Evolutionary conservation across 2,329 filamentous ascomycete species (phyloP), one percentile per base, ranked within the genome.

Genomic region (Ustulina deusta): DNA sequence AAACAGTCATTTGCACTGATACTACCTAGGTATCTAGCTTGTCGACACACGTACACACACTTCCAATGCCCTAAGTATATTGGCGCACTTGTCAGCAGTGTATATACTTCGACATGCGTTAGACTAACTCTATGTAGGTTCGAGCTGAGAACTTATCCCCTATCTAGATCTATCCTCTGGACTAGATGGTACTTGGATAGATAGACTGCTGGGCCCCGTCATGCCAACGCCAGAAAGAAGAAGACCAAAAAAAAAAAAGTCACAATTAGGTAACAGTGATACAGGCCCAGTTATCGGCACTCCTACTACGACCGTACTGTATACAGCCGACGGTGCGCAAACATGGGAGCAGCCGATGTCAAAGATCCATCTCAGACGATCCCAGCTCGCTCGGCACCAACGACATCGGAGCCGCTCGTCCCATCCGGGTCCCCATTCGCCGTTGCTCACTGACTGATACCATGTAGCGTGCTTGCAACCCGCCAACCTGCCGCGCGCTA

Each of bases 321-420:
- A 42, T 56, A 56, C 36, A 42, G 15, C 20, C 32, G 20, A 25
- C 20, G 25, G 34, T 25, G 25, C 20, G 32, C 51, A 48, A 10
- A 32, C 56, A 25, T 49, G n/a, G 32, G 22, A 61, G 44, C 46
- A 29, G 34, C 58, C 46, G 44, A 36, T 40, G 49, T 46, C 38
- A 49, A 57, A 40, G 51, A 56, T 54, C 22, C 55, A 57, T 38
- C 15, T 10, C 46, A 32, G 15, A 7, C 25, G 6, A 20, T 52
- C 34, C 55, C 40, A 57, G 49, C 59, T 67, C 42, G 38, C 49
- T 61, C 60, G 29, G 58, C 63, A 60, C 49, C 52, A 46, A 71
- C 69, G 69, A 71, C 69, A 71, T 71, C 69, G 69, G 69, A 71
- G 69, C 67, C 67, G 44, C 61, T 69, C 58, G 52, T 69, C 69